Conservation (phyloP, 768 basidiomycete genomes). For the Lactarius psammicola region DNA sequence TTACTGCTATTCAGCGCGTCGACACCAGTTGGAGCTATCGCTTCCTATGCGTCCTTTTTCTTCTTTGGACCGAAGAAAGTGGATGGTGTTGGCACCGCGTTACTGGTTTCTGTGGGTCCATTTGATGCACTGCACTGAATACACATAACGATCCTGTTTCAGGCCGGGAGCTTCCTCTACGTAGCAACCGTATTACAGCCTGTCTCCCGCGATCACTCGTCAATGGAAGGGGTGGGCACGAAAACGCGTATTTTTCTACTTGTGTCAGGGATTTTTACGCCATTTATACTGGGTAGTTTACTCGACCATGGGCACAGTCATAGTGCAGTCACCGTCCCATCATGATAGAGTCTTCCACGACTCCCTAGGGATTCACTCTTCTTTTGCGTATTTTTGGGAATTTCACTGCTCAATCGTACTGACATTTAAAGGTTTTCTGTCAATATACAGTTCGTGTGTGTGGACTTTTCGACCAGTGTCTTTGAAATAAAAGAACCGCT, state of each 20-base stretch:
- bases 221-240: constrained; percentile 18
- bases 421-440: background rate
- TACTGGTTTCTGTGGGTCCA: constrained; percentile 72
- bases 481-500: background rate
- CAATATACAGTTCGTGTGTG: background rate
- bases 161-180: constrained; percentile 95
- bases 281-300: constrained; percentile 22
- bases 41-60: constrained; percentile 68
- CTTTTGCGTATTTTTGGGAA: background rate
- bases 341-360: background rate
- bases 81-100: constrained; percentile 69
- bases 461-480: background rate
- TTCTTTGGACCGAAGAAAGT: constrained; percentile 47
- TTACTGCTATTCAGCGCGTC: constrained; percentile 77
- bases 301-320: constrained; percentile 24
- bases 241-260: constrained; percentile 24
- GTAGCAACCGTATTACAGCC: constrained; percentile 90
- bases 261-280: constrained; percentile 24
- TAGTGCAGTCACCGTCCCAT: background rate
- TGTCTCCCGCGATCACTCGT: constrained; percentile 43
- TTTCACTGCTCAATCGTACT: background rate
- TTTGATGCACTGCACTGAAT: background rate
- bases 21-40: constrained; percentile 78
- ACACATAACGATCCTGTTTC: constrained; percentile 12
- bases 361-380: background rate